Base-by-base conservation (phyloP, 306 rosid species). In the Cicer chorassanicum region DNA sequence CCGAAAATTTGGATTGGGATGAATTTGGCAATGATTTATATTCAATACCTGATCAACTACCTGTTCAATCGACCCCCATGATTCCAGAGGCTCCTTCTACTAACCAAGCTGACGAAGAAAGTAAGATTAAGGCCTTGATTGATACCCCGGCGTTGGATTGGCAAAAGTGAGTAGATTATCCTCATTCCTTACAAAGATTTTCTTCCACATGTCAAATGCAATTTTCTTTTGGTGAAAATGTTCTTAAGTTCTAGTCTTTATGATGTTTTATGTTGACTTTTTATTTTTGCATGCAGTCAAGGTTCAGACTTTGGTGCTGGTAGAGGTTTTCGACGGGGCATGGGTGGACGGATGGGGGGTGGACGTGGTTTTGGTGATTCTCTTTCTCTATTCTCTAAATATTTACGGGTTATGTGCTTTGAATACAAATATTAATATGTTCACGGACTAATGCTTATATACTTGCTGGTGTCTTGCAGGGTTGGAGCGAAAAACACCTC, bases 21-120 rank as follows among this genome's bases (percentile, higher is more conserved):
- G 99, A 92, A 77, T 92, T 92, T 80, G 99, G 99, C 78, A 88
- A 86, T 67, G 99, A 95, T 85, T 83, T 95, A 78, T 95, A 95
- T 79, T 80, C 96, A 61, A 90, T 92, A 64, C 99, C 98, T 67
- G 98, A 95, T 71, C 92, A 66, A 44, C 24, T 83, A 41, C 93
- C 90, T 12, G 90, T 89, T 80, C 98, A 79, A 80, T 59, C 89
- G 34, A 92, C 74, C 84, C 86, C 85, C 87, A 21, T 70, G 10
- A 79, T 84, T 85, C 83, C 68, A 5, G 98, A 89, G 72, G 93
- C 86, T 69, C 82, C 88, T 51, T 89, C 92, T 14, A 63, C 97
- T 49, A 89, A 70, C 86, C 84, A 82, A 73, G 99, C 84, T 71
- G 98, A 95, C 40, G 99, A 95, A 80, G 99, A 95, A 49, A 92